Percentiles rank a stretch among this genome's conserved stretches.
These are phyloP conservation scores for Protomyces gravidus DNA, from an alignment of 1,139 yeast genomes.

Conservation along the genomic window DNA sequence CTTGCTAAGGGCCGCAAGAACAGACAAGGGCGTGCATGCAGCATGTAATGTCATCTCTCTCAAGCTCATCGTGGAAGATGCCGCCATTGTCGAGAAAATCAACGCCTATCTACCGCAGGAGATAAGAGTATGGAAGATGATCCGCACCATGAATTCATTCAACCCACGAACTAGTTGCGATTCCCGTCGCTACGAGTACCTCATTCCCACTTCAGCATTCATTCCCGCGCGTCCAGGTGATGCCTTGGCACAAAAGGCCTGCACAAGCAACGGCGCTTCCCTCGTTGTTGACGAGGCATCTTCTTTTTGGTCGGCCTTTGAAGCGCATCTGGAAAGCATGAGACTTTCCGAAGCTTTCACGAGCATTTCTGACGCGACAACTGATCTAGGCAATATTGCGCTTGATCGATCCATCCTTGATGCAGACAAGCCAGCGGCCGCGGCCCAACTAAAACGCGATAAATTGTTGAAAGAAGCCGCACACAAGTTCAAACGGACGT, in stretches of 20 bases:
- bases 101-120: conserved; percentile 74
- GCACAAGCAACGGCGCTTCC: background rate
- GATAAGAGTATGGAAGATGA: conserved; percentile 88
- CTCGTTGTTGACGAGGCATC: conserved; percentile 12
- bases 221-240: conserved; percentile 80
- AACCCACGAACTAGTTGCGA: conserved; percentile 95
- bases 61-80: conserved; percentile 84
- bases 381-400: conserved; percentile 14
- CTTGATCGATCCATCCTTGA: conserved; percentile 11
- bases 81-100: conserved; percentile 67
- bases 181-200: conserved; percentile 86
- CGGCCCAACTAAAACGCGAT: conserved; percentile 37
- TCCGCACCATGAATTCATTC: conserved; percentile 81
- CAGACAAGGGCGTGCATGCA: conserved; percentile 98
- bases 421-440: conserved; percentile 14
- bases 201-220: conserved; percentile 84
- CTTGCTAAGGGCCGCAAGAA: conserved; percentile 93
- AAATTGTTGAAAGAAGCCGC: conserved; percentile 38
- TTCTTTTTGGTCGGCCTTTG: conserved; percentile 3
- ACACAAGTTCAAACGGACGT: conserved; percentile 53
- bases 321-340: background rate
- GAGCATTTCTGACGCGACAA: conserved; percentile 2
- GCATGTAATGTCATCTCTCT: conserved; percentile 91
- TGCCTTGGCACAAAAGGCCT: conserved; percentile 53
- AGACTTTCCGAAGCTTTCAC: background rate